Evolutionary conservation across 495 filamentous ascomycete genomes (phyloP).

Genomic region (Trichodelitschia bisporula): DNA sequence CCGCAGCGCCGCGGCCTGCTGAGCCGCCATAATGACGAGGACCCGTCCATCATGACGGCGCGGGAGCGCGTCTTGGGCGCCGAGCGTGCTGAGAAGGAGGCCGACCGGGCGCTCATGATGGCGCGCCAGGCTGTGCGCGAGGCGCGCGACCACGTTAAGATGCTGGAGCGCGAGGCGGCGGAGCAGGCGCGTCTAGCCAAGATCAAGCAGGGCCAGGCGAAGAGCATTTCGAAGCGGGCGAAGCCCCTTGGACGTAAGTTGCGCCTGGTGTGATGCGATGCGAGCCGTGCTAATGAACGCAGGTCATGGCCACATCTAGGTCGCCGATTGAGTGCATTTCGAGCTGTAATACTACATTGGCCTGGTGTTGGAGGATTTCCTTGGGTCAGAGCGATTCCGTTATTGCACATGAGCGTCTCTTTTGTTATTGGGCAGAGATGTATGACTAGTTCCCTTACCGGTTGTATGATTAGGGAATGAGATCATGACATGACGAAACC

Average conservation of each 20-base stretch:
- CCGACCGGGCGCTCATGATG: conserved; percentile 31
- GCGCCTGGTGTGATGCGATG: not conserved
- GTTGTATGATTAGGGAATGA: too few relatives aligned
- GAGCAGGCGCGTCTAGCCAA: conserved; percentile 37
- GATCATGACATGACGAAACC: too few relatives aligned
- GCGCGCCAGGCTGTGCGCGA: conserved; percentile 31
- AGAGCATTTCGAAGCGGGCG: conserved; percentile 35
- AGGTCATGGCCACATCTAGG: not conserved
- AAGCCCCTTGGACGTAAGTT: conserved; percentile 37
- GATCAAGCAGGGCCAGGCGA: conserved; percentile 41
- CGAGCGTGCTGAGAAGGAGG: conserved; percentile 33
- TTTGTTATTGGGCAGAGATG: too few relatives aligned
- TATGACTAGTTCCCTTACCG: too few relatives aligned
- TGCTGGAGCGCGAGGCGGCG: conserved; percentile 34
- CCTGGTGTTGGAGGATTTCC: too few relatives aligned
- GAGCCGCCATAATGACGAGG: conserved; percentile 24
- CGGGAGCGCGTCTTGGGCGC: conserved; percentile 30
- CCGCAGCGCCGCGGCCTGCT: conserved; percentile 19
- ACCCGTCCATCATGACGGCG: conserved; percentile 31
- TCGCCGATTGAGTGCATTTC: too few relatives aligned
- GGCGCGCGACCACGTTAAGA: conserved; percentile 35
- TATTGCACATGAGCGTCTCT: too few relatives aligned
- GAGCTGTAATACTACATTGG: too few relatives aligned
- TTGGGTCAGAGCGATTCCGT: too few relatives aligned
- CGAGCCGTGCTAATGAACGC: not conserved